Evolutionary conservation across 2,329 filamentous ascomycete genomes (phyloP), one percentile per base, ranked within the genome.

Genomic region (Pseudogymnoascus sp.): DNA sequence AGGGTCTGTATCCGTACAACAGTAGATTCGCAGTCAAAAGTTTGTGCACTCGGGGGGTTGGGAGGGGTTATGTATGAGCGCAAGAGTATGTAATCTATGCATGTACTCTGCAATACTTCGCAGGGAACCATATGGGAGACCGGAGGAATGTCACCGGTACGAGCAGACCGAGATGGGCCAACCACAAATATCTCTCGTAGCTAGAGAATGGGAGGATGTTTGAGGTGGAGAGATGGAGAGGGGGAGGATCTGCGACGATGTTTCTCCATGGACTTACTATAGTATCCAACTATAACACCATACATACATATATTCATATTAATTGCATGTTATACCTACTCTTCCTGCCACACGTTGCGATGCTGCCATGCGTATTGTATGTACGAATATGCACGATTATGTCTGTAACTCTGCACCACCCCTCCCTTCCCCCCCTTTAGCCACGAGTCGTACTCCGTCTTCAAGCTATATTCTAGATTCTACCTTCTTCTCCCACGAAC

Each of bases 201-300:
- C 47, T 6, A 12, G 22, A 15, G 15, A 30, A 22, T 25, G 39
- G 20, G 39, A 53, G 43, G 43, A 30, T 33, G 43, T 53, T 53
- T 53, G 43, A 53, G 25, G 43, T 33, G 43, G 43, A 53, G 15
- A 53, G n/a, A 3, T 25, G 22, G 22, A 25, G 22, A 25, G 22
- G 15, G 28, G 25, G 47, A 18, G 25, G 47, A 53, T 53, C 47
- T 53, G 11, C 47, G n/a, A 18, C 12, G 28, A 53, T 14, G 47
- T 53, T 53, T 53, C 28, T 59, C 58, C 58, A 59, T 59, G 6
- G 58, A 47, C 36, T 25, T 25, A 20, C 36, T 59, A 41, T 35
- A 59, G 14, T 35, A 28, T 28, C 22, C 28, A 58, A 58, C 18
- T 39, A 41, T 33, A 59, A 33, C 33, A 22, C 15, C 14, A 6